Evolutionary conservation across 768 basidiomycete species (phyloP), one percentile per base, ranked within the genome.

Genomic region (Phylloporus scabripes): DNA sequence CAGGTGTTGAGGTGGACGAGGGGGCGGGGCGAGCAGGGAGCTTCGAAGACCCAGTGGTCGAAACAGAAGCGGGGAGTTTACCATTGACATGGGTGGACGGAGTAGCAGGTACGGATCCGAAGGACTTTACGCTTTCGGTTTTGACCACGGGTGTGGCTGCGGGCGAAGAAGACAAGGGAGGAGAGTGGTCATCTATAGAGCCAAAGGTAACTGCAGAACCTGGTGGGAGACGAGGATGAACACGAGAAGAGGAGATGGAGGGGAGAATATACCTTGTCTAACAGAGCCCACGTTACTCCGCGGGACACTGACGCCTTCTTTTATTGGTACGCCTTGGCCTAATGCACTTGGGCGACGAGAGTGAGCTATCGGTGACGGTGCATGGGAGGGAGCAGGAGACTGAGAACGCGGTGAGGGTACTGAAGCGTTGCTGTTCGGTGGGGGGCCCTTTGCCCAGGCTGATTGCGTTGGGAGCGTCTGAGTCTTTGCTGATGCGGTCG

Each of bases 371-470:
- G 74, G 77, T 45, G 74, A 61, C 44, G 72, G 65, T 34, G 64
- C 67, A 66, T 69, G 76, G 37, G 79, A 63, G 17, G 78, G 80
- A 48, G 81, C 85, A 57, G 87, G 85, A 53, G 87, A 87, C 70
- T 88, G 85, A 42, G 89, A 83, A 68, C 87, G 83, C 51, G 85
- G 77, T 53, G 84, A 77, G 49, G 85, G 66, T 43, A 71, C 68
- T 51, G 72, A 71, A 47, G 81, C 67, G 11, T 49, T 66, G 54
- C 59, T 72, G 57, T 68, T 77, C 72, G 79, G 78, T 48, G 92
- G 90, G 45, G 91, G 91, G 68, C 91, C 90, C 78, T 72, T 85
- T 72, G 87, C 74, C 92, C 92, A 95, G 76, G 89, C 91, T 72
- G 90, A 91, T 77, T 82, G 81, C 75, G 77, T 68, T 68, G 85